Percentiles rank a stretch among this genome's conserved stretches.
phyloP scores from a whole-genome alignment of 1,284 basidiomycete genomes.

The Fomes fomentarius region DNA sequence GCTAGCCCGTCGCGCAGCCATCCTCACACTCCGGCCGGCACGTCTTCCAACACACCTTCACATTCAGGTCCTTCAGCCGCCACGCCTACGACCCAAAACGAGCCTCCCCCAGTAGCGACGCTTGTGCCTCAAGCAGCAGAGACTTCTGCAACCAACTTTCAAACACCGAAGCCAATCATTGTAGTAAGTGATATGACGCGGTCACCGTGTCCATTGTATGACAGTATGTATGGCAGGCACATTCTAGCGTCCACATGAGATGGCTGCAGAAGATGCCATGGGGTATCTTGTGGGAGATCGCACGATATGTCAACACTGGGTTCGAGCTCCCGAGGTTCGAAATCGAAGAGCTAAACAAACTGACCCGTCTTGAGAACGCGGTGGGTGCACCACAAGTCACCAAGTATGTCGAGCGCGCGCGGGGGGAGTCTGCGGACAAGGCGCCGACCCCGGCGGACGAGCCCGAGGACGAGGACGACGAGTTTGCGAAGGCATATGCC shows the following conservation, averaged over 20 bases:
- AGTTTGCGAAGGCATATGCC: constrained; percentile 9
- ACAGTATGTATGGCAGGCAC: background rate
- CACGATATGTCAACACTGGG: constrained; percentile 21
- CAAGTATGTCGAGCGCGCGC: constrained; percentile 1
- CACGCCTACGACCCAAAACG: background rate
- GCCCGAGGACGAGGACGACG: background rate
- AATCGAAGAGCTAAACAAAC: background rate
- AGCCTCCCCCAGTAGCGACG: background rate
- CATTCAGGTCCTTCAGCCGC: background rate
- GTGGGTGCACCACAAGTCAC: constrained; percentile 10
- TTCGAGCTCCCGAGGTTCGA: constrained; percentile 1
- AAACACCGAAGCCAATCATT: constrained; percentile 5
- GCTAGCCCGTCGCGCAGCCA: background rate
- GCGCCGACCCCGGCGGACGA: background rate
- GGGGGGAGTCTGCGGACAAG: background rate
- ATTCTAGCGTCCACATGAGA: background rate
- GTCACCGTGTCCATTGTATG: background rate
- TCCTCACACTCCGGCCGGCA: too few species aligned
- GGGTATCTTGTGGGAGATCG: constrained; percentile 34
- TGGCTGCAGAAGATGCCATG: constrained; percentile 10
- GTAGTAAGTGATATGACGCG: constrained; percentile 4
- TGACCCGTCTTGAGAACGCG: background rate
- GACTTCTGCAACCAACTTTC: background rate
- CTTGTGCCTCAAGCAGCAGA: background rate
- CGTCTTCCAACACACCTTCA: background rate